phyloP scores from a whole-genome alignment of 164 flowering plant species.

The grape (Vitis vinifera) region DNA sequence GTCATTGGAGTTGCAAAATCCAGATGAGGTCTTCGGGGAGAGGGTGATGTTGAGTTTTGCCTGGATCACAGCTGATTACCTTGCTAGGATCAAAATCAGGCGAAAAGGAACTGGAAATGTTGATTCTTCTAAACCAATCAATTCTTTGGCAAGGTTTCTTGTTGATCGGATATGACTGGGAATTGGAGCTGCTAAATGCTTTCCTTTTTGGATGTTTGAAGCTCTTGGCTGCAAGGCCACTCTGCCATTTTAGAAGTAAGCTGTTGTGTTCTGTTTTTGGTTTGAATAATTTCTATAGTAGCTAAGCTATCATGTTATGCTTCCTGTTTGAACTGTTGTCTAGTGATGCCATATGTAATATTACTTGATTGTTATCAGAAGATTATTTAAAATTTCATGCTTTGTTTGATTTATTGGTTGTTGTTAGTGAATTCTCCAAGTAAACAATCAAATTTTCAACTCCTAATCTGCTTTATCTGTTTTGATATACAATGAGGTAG shows the following conservation, averaged over 20 bases:
- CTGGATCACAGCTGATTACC: conserved; percentile 90
- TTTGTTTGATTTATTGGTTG: too few relatives aligned
- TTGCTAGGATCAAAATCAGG: conserved; percentile 76
- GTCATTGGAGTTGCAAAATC: conserved; percentile 39
- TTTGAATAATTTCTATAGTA: background rate
- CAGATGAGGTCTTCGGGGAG: conserved; percentile 25
- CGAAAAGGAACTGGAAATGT: conserved; percentile 14
- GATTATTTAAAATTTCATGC: too few relatives aligned
- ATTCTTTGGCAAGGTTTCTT: conserved; percentile 55
- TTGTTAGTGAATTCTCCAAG: too few relatives aligned
- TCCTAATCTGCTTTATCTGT: too few relatives aligned
- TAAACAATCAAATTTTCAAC: too few relatives aligned
- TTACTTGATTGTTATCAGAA: too few relatives aligned
- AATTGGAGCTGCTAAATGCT: background rate
- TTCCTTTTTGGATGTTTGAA: background rate
- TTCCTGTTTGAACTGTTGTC: too few relatives aligned
- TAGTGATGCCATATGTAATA: too few relatives aligned
- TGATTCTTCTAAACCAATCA: conserved; percentile 55
- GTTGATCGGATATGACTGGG: conserved; percentile 45
- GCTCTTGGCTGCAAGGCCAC: conserved; percentile 51
- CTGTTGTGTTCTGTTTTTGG: background rate
- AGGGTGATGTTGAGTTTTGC: conserved; percentile 71
- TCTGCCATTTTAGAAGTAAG: conserved; percentile 48
- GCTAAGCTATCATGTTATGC: too few relatives aligned
- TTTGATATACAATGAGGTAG: too few relatives aligned